Evolutionary conservation across 2,329 filamentous ascomycete species (phyloP).

Genomic region (Metarhizium anisopliae): DNA sequence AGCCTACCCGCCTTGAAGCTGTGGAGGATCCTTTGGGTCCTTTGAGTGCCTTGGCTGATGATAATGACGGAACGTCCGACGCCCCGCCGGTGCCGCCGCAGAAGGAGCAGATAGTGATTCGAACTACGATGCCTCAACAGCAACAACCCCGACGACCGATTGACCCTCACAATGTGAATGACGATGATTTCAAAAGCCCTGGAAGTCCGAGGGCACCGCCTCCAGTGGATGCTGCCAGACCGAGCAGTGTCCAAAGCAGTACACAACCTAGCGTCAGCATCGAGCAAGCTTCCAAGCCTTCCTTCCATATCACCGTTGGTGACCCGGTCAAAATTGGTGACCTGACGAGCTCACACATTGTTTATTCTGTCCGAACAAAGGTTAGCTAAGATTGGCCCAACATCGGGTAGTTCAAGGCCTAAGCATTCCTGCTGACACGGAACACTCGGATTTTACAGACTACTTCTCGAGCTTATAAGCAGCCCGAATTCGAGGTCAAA

Average conservation of each 20-base stretch:
- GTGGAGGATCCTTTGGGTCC: constrained; percentile 72
- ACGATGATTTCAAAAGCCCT: constrained; percentile 54
- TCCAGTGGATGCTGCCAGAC: constrained; percentile 49
- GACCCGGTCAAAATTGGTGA: constrained; percentile 98
- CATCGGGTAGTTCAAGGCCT: not conserved
- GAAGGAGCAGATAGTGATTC: constrained; percentile 56
- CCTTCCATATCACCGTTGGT: constrained; percentile 82
- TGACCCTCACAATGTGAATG: constrained; percentile 58
- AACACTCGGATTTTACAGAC: constrained; percentile 47
- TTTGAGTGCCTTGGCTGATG: constrained; percentile 55
- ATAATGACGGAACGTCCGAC: constrained; percentile 27
- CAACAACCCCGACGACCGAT: constrained; percentile 35
- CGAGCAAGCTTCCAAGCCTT: constrained; percentile 88
- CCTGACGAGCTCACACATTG: constrained; percentile 92
- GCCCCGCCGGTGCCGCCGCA: constrained; percentile 61
- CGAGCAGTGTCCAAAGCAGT: constrained; percentile 40
- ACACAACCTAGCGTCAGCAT: constrained; percentile 75
- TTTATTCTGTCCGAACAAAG: constrained; percentile 92
- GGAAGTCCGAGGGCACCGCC: constrained; percentile 55
- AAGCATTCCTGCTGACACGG: not conserved
- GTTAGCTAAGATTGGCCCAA: constrained; percentile 33
- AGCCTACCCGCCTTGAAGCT: constrained; percentile 69
- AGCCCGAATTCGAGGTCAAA: constrained; percentile 86
- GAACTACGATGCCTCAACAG: constrained; percentile 44
- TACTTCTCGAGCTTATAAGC: constrained; percentile 89